Evolutionary conservation across 768 basidiomycete genomes (phyloP), one percentile per base, ranked within the genome.

Genomic region (Leucosporidium scottii): DNA sequence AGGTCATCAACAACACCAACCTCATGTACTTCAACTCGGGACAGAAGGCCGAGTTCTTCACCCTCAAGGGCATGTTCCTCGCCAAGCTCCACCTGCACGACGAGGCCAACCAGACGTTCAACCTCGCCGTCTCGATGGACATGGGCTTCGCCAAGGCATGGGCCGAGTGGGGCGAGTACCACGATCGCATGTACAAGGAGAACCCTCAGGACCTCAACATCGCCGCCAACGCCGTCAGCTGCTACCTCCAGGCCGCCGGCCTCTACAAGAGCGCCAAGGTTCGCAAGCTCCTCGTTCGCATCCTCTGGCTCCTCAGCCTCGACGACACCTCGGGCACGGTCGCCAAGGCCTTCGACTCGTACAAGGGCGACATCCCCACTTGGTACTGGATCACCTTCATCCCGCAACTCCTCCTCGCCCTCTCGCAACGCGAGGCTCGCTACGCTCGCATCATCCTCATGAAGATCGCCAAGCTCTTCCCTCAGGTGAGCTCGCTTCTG

Each of bases 321-420:
- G 96, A 99, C 76, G 94, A 99, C 68, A 81, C 78, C 21, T 28
- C 62, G 30, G 66, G 71, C 58, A 76, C 63, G 72, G 74, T 74
- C 59, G 62, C 74, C 79, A 76, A 75, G 66, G 73, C 81, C 27
- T 76, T 74, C 28, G 82, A 86, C 67, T 85, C 85, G 2, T 96
- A 96, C 80, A 94, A 93, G 77, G 94, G 94, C 67, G 94, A 98
- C 75, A 86, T 90, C 4, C 92, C 92, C 18, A 89, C 89, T 71
- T 99, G 96, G 96, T 97, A 91, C 78, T 99, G 96, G 96, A 93
- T 99, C 73, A 90, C 94, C 1, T 81, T 97, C 65, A 92, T 96
- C 55, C 96, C 96, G 5, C 94, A 99, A 75, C 83, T 99, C 13
- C 87, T 92, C 71, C 78, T 89, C 62, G 93, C 94, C 1, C 82